Percentiles rank a stretch among this genome's conserved stretches.
These are phyloP conservation scores for Dryas alaskensis DNA, from an alignment of 306 rosid species.

Conservation along the genomic window DNA sequence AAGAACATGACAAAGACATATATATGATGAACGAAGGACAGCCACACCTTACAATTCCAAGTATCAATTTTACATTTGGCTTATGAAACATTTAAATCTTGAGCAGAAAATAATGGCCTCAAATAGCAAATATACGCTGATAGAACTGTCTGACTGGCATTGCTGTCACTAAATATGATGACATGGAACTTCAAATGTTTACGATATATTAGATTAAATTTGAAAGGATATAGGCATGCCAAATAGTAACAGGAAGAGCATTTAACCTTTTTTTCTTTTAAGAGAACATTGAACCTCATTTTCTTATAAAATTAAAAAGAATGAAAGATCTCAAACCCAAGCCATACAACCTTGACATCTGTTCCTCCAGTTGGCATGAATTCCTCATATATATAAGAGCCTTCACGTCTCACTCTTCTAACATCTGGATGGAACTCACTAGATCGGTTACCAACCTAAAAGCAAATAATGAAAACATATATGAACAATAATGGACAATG, in stretches of 20 bases:
- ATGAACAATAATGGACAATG: conserved; percentile 23
- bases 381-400: conserved; percentile 94
- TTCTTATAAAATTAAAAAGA: not conserved
- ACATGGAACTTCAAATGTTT: not conserved
- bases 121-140: not conserved
- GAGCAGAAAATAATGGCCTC: not conserved
- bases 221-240: not conserved
- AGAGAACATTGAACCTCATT: not conserved
- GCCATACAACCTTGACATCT: conserved; percentile 82
- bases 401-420: conserved; percentile 96
- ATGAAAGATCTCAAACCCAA: conserved; percentile 24
- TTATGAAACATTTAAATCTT: too few relatives aligned
- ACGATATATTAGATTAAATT: not conserved
- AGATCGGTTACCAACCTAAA: conserved; percentile 94
- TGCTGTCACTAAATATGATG: not conserved
- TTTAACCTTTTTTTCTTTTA: not conserved
- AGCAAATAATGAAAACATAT: conserved; percentile 24
- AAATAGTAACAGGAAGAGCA: not conserved
- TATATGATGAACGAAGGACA: not conserved
- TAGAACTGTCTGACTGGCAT: not conserved
- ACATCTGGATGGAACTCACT: conserved; percentile 96
- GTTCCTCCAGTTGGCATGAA: conserved; percentile 99
- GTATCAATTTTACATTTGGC: not conserved
- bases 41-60: not conserved
- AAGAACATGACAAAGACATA: not conserved